Base-by-base conservation (phyloP, 1,139 yeast species). In the Scheffersomyces cryptocercus region DNA sequence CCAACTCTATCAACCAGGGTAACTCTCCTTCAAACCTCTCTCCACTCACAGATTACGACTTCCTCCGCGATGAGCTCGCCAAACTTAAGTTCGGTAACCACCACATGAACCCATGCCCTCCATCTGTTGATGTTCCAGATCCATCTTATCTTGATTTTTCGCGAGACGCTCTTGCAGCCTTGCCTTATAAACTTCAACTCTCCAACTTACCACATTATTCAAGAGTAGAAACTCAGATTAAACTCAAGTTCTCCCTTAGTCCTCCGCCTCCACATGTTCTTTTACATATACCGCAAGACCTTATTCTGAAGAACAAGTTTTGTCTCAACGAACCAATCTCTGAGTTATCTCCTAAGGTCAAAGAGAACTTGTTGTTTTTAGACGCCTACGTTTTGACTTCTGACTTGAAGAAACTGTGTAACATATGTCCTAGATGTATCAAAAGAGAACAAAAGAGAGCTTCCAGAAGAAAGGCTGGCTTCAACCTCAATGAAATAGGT, bases 221-320 rank as follows among this genome's bases (percentile, higher is more conserved):
- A 8, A 79, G 99, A 52, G 98, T 93, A 5, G 99, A 93, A 65
- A 93, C 97, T 15, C 98, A 93, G 67, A 88, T 91, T 60, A 91
- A 89, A 62, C 70, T 93, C 45, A 75, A 79, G 40, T 67, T 93
- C 28, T 65, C 79, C 6, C 69, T 89, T 39, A 74, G 81, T 29
- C 96, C 96, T 2, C 79, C 88, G 9, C 95, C 96, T 4, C 75
- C 78, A 6, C 85, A 88, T 58, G 75, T 76, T 44, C 68, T 88
- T 46, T 65, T 93, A 33, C 93, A 88, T 60, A 67, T 93, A 36
- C 96, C 98, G 1, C 79, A 88, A 41, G 96, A 91, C 61, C 80
- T 95, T 33, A 86, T 93, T 43, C 85, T 96, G 3, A 87, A 53
- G 58, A 88, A 90, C 51, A 88, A 90, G 57, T 81, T 88, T 52